These are phyloP conservation scores for Rhododendron griersonianum DNA, from an alignment of 148 eudicot species.

Conservation along the genomic window DNA sequence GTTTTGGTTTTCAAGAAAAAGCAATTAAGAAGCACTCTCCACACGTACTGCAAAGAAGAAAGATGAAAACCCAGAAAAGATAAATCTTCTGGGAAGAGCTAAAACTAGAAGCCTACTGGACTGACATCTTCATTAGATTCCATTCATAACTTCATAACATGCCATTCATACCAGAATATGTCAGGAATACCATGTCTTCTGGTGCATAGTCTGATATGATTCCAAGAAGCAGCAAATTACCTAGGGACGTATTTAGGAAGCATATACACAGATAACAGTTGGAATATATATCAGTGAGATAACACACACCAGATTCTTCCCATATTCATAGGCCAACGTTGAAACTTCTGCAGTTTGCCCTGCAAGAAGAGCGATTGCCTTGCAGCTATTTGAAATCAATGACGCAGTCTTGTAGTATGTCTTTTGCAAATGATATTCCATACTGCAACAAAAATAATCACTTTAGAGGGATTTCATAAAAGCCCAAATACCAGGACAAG, in stretches of 20 bases:
- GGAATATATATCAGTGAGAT: neutral
- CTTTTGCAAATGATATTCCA: conserved; percentile 89
- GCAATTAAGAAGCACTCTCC: neutral
- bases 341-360: conserved; percentile 92
- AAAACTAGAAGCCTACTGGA: neutral
- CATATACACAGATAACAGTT: neutral
- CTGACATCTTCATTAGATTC: neutral
- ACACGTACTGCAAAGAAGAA: neutral
- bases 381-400: conserved; percentile 90
- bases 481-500: neutral
- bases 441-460: conserved; percentile 40
- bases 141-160: neutral
- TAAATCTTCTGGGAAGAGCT: neutral
- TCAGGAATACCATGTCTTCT: neutral
- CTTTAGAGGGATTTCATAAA: too few species aligned
- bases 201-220: neutral
- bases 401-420: conserved; percentile 95
- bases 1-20: neutral
- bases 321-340: conserved; percentile 77
- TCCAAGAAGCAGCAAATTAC: neutral
- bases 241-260: neutral
- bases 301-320: conserved; percentile 77
- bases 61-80: neutral
- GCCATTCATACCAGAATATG: neutral
- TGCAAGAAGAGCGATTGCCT: conserved; percentile 89